Base-by-base conservation (phyloP, 1,284 basidiomycete species). In the Laetiporus sulphureus region DNA sequence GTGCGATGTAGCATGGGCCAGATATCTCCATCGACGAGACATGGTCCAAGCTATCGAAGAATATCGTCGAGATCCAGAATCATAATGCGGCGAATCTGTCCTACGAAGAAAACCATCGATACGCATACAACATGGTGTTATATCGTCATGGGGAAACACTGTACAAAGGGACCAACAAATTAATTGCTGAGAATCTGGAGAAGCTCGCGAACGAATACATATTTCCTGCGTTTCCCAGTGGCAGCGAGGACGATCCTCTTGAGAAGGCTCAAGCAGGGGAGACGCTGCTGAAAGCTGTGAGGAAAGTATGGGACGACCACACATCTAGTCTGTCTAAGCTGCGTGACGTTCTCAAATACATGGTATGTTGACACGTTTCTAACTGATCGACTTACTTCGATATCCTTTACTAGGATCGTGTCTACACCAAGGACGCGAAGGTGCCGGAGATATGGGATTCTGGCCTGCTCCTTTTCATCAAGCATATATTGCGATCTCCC, bases 41-140 rank as follows among this genome's bases (percentile, higher is more conserved):
- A 36, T 93, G 91, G 89, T 58, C 71, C 16, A 75, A 78, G 50
- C 69, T 96, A 12, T 74, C 84, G 15, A 69, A 72, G 42, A 97
- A 97, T 51, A 94, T 99, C 53, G 76, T 80, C 44, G 91, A 97
- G 70, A 99, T 99, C 44, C 91, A 96, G 63, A 88, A 91, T 54
- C 91, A 96, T 66, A 91, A 96, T 64, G 91, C 92, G 5, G 82
- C 82, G 42, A 86, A 83, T 57, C 79, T 99, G 22, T 96, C 91
- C 12, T 99, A 94, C 58, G 96, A 99, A 64, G 95, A 97, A 67
- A 93, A 95, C 57, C 93, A 96, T 60, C 78, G 93, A 32, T 92
- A 89, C 60, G 91, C 85, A 16, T 96, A 96, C 65, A 94, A 93
- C 61, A 83, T 98, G 77, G 92, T 95, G 3, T 73, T 95, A 10